Evolutionary conservation across 179 eudicot genomes (phyloP).

Genomic region (Sideroxylon spinosum): DNA sequence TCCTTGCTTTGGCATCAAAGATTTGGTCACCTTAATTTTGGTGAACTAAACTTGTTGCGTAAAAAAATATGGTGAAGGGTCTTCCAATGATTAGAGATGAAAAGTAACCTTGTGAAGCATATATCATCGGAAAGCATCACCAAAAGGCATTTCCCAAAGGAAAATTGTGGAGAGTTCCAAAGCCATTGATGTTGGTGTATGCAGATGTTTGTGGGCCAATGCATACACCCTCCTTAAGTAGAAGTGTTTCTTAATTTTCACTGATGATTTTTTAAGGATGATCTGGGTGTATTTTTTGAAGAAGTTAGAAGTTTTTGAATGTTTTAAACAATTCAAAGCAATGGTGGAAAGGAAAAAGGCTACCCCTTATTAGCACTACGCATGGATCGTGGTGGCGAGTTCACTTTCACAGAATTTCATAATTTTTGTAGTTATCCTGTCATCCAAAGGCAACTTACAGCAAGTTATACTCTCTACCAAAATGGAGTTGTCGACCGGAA

Average conservation of each 20-base stretch:
- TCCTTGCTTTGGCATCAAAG: too few species aligned
- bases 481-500: neutral
- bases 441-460: constrained; percentile 7
- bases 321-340: constrained; percentile 10
- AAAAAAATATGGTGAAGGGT: neutral
- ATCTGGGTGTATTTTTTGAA: constrained; percentile 19
- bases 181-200: constrained; percentile 16
- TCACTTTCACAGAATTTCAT: constrained; percentile 1
- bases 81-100: neutral
- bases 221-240: neutral
- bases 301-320: constrained; percentile 11
- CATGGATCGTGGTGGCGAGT: neutral
- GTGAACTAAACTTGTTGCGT: constrained; percentile 2
- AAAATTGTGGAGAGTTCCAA: constrained; percentile 16
- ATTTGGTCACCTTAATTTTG: constrained; percentile 14
- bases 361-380: neutral
- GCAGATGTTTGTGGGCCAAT: constrained; percentile 7
- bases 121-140: constrained; percentile 1
- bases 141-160: constrained; percentile 4
- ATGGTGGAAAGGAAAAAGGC: constrained; percentile 22
- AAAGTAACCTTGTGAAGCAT: constrained; percentile 9
- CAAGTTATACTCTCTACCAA: constrained; percentile 20
- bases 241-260: neutral
- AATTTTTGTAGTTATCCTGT: constrained; percentile 15
- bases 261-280: too few species aligned